Evolutionary conservation across 176 grass and related monocot genomes (phyloP), one percentile per base, ranked within the genome.

Genomic region (Rhynchospora pubera): DNA sequence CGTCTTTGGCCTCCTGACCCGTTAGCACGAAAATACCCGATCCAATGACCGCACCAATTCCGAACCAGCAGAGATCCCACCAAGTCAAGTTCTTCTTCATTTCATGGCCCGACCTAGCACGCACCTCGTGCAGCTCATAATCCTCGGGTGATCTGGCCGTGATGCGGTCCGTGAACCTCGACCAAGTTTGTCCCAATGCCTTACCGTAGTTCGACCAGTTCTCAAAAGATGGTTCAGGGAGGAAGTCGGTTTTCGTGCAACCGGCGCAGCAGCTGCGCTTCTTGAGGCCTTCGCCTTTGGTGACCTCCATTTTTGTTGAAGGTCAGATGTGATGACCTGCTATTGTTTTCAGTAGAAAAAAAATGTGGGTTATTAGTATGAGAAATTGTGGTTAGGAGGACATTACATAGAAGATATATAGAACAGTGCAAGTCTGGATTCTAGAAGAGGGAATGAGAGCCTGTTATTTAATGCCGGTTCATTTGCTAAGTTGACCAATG

Each of bases 21-120:
- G 93, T 93, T 55, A 97, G 87, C n/a, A 97, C 93, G 74, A 97
- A 97, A 73, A 97, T 97, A 4, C 93, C 93, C 13, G 93, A 67
- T 1, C 93, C 93, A 75, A 97, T 93, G 13, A 91, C 90, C 21
- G 91, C 90, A 48, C 93, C 93, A 62, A 97, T 79, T 65, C 93
- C 91, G 82, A 97, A 97, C 91, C 91, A 97, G 30, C 72, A 76
- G 21, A 97, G 85, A 66, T 97, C 93, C 91, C 91, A 97, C 93
- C 93, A 93, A 13, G 91, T 89, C 30, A 97, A 88, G 22, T 32
- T 82, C 22, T 86, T 82, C 58, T 70, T 79, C 93, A 97, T 97
- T 5, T 97, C 93, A 62, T 87, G 68, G 48, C 93, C 93, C 79
- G 89, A 89, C 47, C 87, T 73, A 0, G 71, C 89, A 2, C 85